A percentile compares a stretch with the other conserved stretches of the same genome.
phyloP scores from a whole-genome alignment of 371 early-diverging fungal genomes.

The Mortierella sp. region DNA sequence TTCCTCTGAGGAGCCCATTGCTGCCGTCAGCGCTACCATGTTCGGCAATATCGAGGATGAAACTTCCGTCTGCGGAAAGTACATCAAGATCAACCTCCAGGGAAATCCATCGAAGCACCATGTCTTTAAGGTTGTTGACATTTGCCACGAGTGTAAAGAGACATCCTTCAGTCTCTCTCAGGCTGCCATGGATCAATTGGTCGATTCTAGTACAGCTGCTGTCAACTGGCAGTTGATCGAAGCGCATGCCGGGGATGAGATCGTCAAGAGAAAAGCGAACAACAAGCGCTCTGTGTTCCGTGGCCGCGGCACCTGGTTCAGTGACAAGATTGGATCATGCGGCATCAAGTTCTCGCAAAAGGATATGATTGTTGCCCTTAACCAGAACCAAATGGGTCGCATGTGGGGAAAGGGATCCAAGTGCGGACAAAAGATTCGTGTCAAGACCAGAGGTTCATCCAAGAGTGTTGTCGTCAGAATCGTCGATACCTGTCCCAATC shows the following conservation, averaged over 20 bases:
- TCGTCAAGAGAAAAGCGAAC: not conserved
- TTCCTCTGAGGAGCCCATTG: conserved; percentile 32
- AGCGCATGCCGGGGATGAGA: not conserved
- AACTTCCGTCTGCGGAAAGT: conserved; percentile 37
- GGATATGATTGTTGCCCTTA: conserved; percentile 53
- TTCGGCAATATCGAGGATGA: conserved; percentile 22
- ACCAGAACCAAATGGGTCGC: conserved; percentile 49
- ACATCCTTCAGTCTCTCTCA: conserved; percentile 22
- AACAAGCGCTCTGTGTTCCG: conserved; percentile 9
- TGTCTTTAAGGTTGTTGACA: conserved; percentile 33
- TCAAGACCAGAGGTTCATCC: conserved; percentile 33
- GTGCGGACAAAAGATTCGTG: conserved; percentile 48
- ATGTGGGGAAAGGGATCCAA: conserved; percentile 44
- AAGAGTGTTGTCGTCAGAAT: conserved; percentile 28
- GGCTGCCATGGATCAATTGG: conserved; percentile 21
- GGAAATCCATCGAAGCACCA: conserved; percentile 19
- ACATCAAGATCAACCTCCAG: conserved; percentile 27
- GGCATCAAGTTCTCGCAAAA: conserved; percentile 38
- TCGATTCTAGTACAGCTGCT: not conserved
- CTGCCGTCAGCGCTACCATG: conserved; percentile 23
- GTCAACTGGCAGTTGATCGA: conserved; percentile 43
- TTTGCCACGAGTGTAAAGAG: conserved; percentile 29
- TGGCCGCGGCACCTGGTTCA: conserved; percentile 54
- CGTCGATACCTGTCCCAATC: conserved; percentile 48
- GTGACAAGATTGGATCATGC: conserved; percentile 47